Base-by-base conservation (phyloP, 2,329 filamentous ascomycete species). In the Didymella arachidicola region DNA sequence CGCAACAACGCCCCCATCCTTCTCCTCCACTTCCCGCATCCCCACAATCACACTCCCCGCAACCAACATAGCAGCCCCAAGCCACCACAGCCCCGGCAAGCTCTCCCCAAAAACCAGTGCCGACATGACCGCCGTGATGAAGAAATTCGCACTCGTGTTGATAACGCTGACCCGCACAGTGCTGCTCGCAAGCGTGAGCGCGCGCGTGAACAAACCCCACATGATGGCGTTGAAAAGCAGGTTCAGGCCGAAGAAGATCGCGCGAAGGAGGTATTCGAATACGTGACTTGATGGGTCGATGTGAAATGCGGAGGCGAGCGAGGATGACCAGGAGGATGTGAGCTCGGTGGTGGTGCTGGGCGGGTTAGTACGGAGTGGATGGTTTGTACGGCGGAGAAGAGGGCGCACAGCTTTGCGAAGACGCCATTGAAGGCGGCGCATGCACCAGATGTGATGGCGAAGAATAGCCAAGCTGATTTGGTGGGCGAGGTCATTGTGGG, bases 151-250 rank as follows among this genome's bases (percentile, higher is more conserved):
- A 14, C 89, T 91, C 2, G 91, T 93, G 76, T 94, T 94, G 75
- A 94, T 87, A 73, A 94, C 89, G 65, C 87, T 89, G 47, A 93
- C 91, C 71, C 92, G 89, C 0, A 91, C 91, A 8, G 91, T 92
- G 1, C 89, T 92, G 57, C 85, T 84, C 14, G 90, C 89, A 18
- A 85, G 83, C 0, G 90, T 87, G n/a, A 94, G 84, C 51, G 91
- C 91, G 48, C 86, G 85, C 7, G 91, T 94, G 79, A 93, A 94
- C 46, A 94, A 84, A 0, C 89, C 87, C 91, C 91, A 94, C 91
- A 94, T 94, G 77, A 92, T 81, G 51, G 86, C 89, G 70, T 93
- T 92, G 77, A 92, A 93, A 50, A 84, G 75, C 43, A 93, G 81
- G 69, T 93, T 94, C 12, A 93, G 82, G 0, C 80, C 84, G 70